Evolutionary conservation across 805 yeast genomes (phyloP).

Genomic region (Pichia heedii): DNA sequence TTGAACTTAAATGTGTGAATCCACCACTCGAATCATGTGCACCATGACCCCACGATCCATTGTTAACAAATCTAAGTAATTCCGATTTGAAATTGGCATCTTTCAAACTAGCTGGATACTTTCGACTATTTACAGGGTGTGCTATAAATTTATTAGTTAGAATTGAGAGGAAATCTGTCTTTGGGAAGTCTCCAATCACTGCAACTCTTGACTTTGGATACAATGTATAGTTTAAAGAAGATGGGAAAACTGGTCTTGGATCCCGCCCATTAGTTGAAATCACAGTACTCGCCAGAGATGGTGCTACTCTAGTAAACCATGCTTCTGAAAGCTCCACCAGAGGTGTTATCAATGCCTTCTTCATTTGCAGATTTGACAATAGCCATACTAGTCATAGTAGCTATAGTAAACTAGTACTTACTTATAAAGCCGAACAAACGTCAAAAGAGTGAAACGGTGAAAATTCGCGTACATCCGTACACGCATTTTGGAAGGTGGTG

Average conservation of each 20-base stretch:
- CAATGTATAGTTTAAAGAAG: slow-evolving; percentile 35
- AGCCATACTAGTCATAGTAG: too few species aligned
- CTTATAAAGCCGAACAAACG: too few species aligned
- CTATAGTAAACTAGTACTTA: too few species aligned
- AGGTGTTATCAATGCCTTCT: too few species aligned
- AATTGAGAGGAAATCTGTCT: slow-evolving; percentile 44
- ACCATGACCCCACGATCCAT: slow-evolving; percentile 28
- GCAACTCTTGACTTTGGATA: slow-evolving; percentile 40
- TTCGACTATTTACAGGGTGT: slow-evolving; percentile 43
- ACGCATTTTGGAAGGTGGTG: too few species aligned
- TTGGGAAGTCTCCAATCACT: slow-evolving; percentile 40
- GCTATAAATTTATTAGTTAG: slow-evolving; percentile 48
- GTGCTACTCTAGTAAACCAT: slow-evolving; percentile 2
- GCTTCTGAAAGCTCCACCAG: not conserved
- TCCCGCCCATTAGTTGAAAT: not conserved
- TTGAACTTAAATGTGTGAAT: slow-evolving; percentile 71
- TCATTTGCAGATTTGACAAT: not conserved
- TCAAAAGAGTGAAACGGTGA: too few species aligned
- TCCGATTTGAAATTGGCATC: slow-evolving; percentile 36
- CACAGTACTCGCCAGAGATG: too few species aligned
- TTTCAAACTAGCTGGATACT: slow-evolving; percentile 43
- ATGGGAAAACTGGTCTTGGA: slow-evolving; percentile 25
- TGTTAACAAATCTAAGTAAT: slow-evolving; percentile 29
- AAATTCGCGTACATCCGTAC: too few species aligned
- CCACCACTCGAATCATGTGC: slow-evolving; percentile 33